A percentile compares a stretch with the other conserved stretches of the same genome.
These are phyloP conservation scores for Umbelopsis sp. DNA, from an alignment of 371 early-diverging fungal species.

Conservation along the genomic window DNA sequence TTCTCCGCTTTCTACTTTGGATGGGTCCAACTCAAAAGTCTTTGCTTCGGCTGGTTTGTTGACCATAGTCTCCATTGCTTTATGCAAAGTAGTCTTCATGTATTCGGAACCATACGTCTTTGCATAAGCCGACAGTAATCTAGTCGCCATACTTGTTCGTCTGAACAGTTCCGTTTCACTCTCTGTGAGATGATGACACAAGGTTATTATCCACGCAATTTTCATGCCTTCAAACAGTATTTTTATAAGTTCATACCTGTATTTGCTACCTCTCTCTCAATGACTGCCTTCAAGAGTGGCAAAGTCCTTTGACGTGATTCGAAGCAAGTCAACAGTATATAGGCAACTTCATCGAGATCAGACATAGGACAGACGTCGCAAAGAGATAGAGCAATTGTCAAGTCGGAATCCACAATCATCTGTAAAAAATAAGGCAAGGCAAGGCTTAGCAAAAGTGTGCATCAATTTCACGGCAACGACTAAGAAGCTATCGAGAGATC, in stretches of 20 bases:
- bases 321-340: constrained; percentile 79
- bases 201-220: no score
- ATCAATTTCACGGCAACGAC: no score
- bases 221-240: no score
- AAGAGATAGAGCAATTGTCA: constrained; percentile 79
- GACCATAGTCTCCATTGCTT: constrained; percentile 65
- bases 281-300: constrained; percentile 77
- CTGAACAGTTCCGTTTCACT: constrained; percentile 88
- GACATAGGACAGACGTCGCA: constrained; percentile 86
- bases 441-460: not conserved
- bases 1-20: constrained; percentile 68
- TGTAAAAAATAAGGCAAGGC: constrained; percentile 23
- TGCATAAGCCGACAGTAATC: constrained; percentile 82
- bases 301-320: constrained; percentile 75
- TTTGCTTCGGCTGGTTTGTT: constrained; percentile 54
- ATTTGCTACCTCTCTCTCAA: constrained; percentile 81
- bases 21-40: constrained; percentile 84
- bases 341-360: constrained; percentile 88
- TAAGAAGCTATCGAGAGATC: no score
- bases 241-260: constrained; percentile 50
- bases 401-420: constrained; percentile 64
- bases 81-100: constrained; percentile 78
- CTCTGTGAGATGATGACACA: constrained; percentile 37
- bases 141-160: constrained; percentile 88
- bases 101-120: constrained; percentile 84